Percentiles rank a stretch among this genome's conserved stretches.
phyloP scores from a whole-genome alignment of 352 stramenopile genomes.

The Stramenopiles sp. region DNA sequence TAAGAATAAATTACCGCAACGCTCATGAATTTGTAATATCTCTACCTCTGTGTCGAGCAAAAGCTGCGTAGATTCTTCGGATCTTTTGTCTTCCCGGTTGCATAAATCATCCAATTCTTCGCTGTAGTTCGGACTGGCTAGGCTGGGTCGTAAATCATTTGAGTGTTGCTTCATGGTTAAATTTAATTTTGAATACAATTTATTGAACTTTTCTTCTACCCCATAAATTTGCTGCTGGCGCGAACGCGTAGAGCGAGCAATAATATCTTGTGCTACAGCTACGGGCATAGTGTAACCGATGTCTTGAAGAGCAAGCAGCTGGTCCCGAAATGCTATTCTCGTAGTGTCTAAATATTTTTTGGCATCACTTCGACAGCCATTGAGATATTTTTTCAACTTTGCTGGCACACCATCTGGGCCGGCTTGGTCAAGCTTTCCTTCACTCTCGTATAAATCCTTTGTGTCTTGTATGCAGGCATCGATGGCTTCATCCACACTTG shows the following conservation, averaged over 20 bases:
- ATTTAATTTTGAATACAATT: slow-evolving; percentile 30
- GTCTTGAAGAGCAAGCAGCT: slow-evolving; percentile 38
- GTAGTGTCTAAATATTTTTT: slow-evolving; percentile 29
- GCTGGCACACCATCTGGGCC: slow-evolving; percentile 36
- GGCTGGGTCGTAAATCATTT: slow-evolving; percentile 37
- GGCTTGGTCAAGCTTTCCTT: slow-evolving; percentile 40
- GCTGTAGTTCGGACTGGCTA: slow-evolving; percentile 46
- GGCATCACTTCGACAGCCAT: slow-evolving; percentile 39
- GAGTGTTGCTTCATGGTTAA: slow-evolving; percentile 33
- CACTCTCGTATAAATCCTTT: slow-evolving; percentile 23
- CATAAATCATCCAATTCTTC: slow-evolving; percentile 28
- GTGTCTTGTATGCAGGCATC: too few species aligned
- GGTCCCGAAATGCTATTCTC: slow-evolving; percentile 32
- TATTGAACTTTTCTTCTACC: slow-evolving; percentile 25
- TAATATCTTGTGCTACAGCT: slow-evolving; percentile 26
- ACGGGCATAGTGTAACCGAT: slow-evolving; percentile 39
- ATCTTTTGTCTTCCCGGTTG: not conserved
- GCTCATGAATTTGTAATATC: not conserved
- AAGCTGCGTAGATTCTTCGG: not conserved
- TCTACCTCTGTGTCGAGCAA: not conserved
- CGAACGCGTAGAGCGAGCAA: slow-evolving; percentile 17
- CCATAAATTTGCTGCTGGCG: slow-evolving; percentile 14
- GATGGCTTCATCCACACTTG: too few species aligned
- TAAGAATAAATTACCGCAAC: not conserved
- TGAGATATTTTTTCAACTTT: slow-evolving; percentile 47